phyloP scores from a whole-genome alignment of 2,329 filamentous ascomycete species.

The Phoma sp. region DNA sequence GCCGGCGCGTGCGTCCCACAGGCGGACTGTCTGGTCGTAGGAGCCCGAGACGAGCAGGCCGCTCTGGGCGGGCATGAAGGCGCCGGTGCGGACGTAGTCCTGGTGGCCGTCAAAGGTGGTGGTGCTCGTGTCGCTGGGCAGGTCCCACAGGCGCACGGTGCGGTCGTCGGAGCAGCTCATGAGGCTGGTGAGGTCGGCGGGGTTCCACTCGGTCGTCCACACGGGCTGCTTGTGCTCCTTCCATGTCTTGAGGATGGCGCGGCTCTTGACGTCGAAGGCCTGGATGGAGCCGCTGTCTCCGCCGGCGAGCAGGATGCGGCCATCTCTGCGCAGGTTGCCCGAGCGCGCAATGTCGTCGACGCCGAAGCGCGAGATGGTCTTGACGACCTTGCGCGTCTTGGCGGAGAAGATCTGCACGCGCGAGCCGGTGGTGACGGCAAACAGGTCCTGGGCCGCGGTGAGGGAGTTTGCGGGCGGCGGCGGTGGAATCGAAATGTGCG shows the following conservation, averaged over 20 bases:
- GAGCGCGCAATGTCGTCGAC: conserved; percentile 84
- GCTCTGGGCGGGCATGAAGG: conserved; percentile 78
- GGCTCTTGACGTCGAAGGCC: conserved; percentile 88
- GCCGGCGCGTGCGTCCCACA: conserved; percentile 88
- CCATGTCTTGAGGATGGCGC: conserved; percentile 96
- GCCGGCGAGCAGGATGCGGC: conserved; percentile 85
- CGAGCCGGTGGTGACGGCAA: conserved; percentile 93
- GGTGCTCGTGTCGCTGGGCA: conserved; percentile 78
- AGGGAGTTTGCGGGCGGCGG: conserved; percentile 48
- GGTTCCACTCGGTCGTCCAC: conserved; percentile 92
- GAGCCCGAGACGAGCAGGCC: conserved; percentile 83
- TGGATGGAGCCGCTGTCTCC: conserved; percentile 93
- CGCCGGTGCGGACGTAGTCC: conserved; percentile 89
- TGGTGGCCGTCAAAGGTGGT: conserved; percentile 83
- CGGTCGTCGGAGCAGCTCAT: conserved; percentile 92
- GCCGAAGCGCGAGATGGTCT: conserved; percentile 88
- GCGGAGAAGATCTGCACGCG: conserved; percentile 93
- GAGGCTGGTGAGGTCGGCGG: conserved; percentile 80
- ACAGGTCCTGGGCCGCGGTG: conserved; percentile 65
- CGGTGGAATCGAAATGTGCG: conserved; percentile 79
- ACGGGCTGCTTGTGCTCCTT: conserved; percentile 91
- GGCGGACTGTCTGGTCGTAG: conserved; percentile 90
- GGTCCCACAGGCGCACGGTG: conserved; percentile 92
- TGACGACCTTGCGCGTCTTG: conserved; percentile 87
- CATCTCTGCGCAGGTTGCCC: conserved; percentile 87